Percentiles rank a stretch among this genome's conserved stretches.
Conservation (phyloP, 176 grass and related monocot genomes). For the Rhynchospora pubera region DNA sequence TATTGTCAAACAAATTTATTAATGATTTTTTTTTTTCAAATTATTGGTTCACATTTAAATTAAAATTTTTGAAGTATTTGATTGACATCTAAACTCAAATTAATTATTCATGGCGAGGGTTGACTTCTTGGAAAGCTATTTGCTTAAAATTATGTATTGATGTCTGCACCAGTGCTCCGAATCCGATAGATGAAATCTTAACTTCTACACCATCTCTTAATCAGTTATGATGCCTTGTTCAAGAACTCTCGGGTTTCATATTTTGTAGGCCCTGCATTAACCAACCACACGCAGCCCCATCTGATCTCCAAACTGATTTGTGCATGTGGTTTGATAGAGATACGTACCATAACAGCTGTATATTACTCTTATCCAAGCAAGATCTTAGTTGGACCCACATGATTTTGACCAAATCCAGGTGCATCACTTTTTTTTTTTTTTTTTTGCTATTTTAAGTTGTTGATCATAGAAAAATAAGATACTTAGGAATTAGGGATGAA, state of each 20-base stretch:
- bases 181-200: not conserved
- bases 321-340: not conserved
- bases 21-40: not conserved
- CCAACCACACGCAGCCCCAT: not conserved
- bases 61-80: not conserved
- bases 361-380: not conserved
- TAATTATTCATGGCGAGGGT: not conserved
- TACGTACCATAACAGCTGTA: constrained; percentile 9
- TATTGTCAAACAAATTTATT: not conserved
- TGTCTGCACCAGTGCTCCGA: not conserved
- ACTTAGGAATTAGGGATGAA: no score
- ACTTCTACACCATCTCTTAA: not conserved
- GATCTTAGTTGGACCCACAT: not conserved
- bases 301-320: not conserved
- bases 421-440: not conserved
- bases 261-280: not conserved
- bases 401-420: not conserved
- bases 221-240: not conserved
- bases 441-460: not conserved
- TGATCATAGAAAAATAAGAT: not conserved
- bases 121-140: not conserved
- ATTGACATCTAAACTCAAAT: not conserved
- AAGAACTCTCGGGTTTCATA: not conserved
- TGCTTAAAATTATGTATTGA: not conserved
- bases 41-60: not conserved